These are phyloP conservation scores for Claviceps africana DNA, from an alignment of 2,329 filamentous ascomycete species.

Conservation along the genomic window DNA sequence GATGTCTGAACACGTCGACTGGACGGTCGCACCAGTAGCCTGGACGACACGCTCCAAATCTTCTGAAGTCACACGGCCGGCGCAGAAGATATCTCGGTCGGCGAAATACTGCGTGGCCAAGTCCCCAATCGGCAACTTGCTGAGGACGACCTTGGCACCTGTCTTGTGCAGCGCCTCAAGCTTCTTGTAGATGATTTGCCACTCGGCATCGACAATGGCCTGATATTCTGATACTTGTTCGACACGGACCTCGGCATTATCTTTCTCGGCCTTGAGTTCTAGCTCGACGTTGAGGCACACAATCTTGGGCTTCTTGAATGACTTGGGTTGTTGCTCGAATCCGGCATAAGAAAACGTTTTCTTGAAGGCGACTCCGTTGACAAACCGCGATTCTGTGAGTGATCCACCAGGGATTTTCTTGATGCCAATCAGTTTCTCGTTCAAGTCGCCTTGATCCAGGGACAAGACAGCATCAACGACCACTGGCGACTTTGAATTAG, in stretches of 20 bases:
- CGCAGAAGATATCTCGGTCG: slow-evolving; percentile 96
- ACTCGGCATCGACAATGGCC: slow-evolving; percentile 96
- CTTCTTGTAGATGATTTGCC: slow-evolving; percentile 99
- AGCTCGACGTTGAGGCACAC: slow-evolving; percentile 96
- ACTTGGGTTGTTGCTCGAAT: slow-evolving; percentile 98
- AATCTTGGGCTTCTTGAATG: slow-evolving; percentile 87
- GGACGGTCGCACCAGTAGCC: slow-evolving; percentile 80
- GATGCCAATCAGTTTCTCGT: slow-evolving; percentile 94
- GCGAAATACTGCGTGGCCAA: slow-evolving; percentile 96
- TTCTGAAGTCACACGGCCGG: slow-evolving; percentile 77
- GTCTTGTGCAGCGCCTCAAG: slow-evolving; percentile 89
- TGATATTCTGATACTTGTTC: slow-evolving; percentile 99
- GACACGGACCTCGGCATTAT: slow-evolving; percentile 95
- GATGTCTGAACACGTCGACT: slow-evolving; percentile 96
- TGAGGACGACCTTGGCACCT: slow-evolving; percentile 92
- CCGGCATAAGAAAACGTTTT: slow-evolving; percentile 99
- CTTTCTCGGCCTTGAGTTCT: slow-evolving; percentile 97
- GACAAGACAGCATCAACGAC: slow-evolving; percentile 93
- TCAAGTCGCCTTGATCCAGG: slow-evolving; percentile 89
- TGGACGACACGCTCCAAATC: slow-evolving; percentile 95
- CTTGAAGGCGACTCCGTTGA: slow-evolving; percentile 98
- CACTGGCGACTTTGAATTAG: slow-evolving; percentile 43
- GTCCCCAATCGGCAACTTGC: slow-evolving; percentile 94
- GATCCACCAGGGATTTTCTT: slow-evolving; percentile 98
- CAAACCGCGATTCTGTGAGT: slow-evolving; percentile 88